phyloP scores from a whole-genome alignment of 805 yeast species.

The Tetrapisispora taiwanensis region DNA sequence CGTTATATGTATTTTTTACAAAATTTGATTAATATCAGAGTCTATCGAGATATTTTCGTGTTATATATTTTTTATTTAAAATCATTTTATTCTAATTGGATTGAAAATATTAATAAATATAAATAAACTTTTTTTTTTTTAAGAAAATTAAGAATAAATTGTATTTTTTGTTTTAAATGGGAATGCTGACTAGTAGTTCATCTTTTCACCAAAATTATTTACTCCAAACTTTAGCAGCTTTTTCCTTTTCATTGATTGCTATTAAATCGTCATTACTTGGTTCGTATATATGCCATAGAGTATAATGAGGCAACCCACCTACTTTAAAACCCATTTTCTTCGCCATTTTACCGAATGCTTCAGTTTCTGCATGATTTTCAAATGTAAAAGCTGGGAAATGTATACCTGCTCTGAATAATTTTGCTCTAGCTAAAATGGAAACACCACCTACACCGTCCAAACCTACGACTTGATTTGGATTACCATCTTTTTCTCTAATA shows the following conservation, averaged over 20 bases:
- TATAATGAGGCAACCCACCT: constrained; percentile 84
- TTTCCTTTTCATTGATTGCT: constrained; percentile 58
- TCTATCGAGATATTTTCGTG: not conserved
- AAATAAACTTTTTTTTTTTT: no score
- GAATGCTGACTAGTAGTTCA: no score
- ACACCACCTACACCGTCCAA: constrained; percentile 98
- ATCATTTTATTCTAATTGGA: no score
- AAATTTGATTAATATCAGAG: not conserved
- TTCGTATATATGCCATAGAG: constrained; percentile 83
- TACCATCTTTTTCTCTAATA: constrained; percentile 88
- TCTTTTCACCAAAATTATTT: no score
- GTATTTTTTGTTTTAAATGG: no score
- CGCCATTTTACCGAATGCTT: constrained; percentile 24
- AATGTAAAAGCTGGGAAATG: constrained; percentile 96
- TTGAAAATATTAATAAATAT: not conserved
- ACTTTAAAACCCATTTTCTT: constrained; percentile 61
- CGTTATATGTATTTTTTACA: no score
- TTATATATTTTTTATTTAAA: no score
- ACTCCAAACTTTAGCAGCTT: constrained; percentile 35
- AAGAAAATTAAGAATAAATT: no score
- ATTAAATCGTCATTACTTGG: constrained; percentile 77
- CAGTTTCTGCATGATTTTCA: constrained; percentile 95
- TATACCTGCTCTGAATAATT: constrained; percentile 77
- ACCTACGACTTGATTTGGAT: constrained; percentile 85
- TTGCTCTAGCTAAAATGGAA: constrained; percentile 78